phyloP scores from a whole-genome alignment of 805 yeast species.

The Cyberlindnera maclurae region DNA sequence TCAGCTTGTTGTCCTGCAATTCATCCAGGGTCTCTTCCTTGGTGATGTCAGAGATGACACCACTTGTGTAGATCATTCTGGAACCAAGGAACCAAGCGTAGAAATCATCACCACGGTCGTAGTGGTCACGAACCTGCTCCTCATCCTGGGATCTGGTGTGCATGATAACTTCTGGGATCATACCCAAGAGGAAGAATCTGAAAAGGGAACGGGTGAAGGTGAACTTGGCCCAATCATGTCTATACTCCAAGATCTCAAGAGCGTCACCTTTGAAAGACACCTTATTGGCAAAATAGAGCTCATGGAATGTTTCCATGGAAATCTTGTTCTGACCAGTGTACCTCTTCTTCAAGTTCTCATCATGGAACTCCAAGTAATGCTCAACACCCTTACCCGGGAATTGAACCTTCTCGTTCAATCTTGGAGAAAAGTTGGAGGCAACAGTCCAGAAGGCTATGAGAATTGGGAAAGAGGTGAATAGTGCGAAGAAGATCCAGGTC shows the following conservation, averaged over 20 bases:
- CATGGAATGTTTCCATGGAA: slow-evolving; percentile 91
- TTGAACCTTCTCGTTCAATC: slow-evolving; percentile 69
- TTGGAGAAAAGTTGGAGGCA: slow-evolving; percentile 69
- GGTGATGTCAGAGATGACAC: slow-evolving; percentile 66
- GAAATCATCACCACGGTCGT: slow-evolving; percentile 94
- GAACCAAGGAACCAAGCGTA: slow-evolving; percentile 93
- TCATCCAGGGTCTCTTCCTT: slow-evolving; percentile 68
- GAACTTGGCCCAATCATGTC: slow-evolving; percentile 89
- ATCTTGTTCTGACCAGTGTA: slow-evolving; percentile 71
- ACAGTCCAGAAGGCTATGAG: slow-evolving; percentile 80
- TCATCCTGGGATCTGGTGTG: slow-evolving; percentile 93
- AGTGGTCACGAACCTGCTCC: slow-evolving; percentile 93
- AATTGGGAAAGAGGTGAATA: slow-evolving; percentile 58
- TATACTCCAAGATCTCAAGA: slow-evolving; percentile 74
- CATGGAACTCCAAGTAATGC: slow-evolving; percentile 76
- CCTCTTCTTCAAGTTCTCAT: slow-evolving; percentile 56
- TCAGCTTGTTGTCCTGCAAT: slow-evolving; percentile 85
- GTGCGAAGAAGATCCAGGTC: slow-evolving; percentile 53
- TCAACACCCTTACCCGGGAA: slow-evolving; percentile 75
- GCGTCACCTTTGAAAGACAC: slow-evolving; percentile 86
- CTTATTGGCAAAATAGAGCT: slow-evolving; percentile 74
- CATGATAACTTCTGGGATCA: slow-evolving; percentile 89
- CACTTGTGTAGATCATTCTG: slow-evolving; percentile 90
- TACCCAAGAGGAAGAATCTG: slow-evolving; percentile 74
- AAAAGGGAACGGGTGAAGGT: slow-evolving; percentile 69